These are phyloP conservation scores for Pinus tabuliformis DNA, from an alignment of 75 land plant species.

Conservation along the genomic window DNA sequence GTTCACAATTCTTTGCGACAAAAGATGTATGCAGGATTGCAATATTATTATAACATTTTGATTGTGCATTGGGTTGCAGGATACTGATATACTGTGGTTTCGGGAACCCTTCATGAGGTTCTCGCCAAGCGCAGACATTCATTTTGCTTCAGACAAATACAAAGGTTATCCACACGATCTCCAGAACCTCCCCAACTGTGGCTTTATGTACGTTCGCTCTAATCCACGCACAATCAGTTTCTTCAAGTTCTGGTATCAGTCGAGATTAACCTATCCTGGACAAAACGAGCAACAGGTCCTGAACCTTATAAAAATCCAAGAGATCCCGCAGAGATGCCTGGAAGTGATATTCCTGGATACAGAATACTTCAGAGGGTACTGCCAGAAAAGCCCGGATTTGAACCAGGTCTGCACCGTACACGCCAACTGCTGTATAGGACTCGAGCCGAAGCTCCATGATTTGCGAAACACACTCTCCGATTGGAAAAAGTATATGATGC, in stretches of 20 bases:
- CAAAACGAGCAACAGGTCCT: conserved; percentile 42
- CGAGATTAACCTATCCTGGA: conserved; percentile 15
- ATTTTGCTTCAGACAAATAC: conserved; percentile 41
- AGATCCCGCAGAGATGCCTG: conserved; percentile 15
- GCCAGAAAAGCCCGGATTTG: conserved; percentile 16
- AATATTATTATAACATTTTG: too few relatives aligned
- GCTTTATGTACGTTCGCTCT: conserved; percentile 25
- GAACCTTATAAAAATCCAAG: conserved; percentile 19
- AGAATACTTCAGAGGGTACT: conserved; percentile 29
- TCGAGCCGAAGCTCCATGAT: conserved; percentile 29
- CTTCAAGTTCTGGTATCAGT: conserved; percentile 39
- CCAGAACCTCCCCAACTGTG: too few relatives aligned
- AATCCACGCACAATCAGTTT: conserved; percentile 28
- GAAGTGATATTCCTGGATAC: conserved; percentile 24
- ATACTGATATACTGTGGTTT: conserved; percentile 44
- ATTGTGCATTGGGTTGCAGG: conserved; percentile 13
- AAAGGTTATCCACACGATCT: conserved; percentile 26
- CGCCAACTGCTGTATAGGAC: conserved; percentile 39
- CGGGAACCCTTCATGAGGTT: conserved; percentile 35
- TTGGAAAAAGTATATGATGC: neutral
- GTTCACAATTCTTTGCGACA: too few relatives aligned
- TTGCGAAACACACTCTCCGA: conserved; percentile 19
- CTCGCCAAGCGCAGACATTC: conserved; percentile 25
- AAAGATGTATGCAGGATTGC: too few relatives aligned
- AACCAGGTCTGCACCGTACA: conserved; percentile 30